Base-by-base conservation (phyloP, 345 rosid species). In the Pseudoturritis turrita region DNA sequence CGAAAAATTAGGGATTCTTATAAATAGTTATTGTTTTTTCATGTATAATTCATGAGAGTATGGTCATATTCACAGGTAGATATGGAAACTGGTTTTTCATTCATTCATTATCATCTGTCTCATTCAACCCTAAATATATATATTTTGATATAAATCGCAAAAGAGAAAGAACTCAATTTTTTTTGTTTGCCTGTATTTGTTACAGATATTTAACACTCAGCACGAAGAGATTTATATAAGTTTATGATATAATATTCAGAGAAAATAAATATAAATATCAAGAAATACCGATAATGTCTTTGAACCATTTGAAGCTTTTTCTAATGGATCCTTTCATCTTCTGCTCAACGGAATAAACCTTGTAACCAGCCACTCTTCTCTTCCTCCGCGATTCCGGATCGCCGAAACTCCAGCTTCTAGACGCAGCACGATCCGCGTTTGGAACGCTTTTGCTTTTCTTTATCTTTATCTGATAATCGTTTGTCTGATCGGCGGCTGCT, bases 321-420 rank as follows among this genome's bases (percentile, higher is more conserved):
- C 85, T 84, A 6, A 95, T 45, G 68, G 97, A 88, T 22, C 93
- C 96, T 49, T 89, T 95, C 92, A 91, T 84, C 78, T 89, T 95
- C 18, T 93, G 96, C 73, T 95, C 96, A 46, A 91, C 88, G 7
- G 91, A 56, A 67, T 95, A 91, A 14, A 79, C 92, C 50, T 88
- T 91, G 78, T 95, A 91, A 57, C 91, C 70, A 15, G 93, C 96
- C 46, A 95, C 97, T 84, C 96, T 85, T 72, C 80, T 89, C 82
- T 89, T 95, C 92, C 99, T 95, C 62, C 89, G 86, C 29, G 88
- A 52, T 79, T 95, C 99, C 4, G 96, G 93, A 76, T 94, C 97
- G 35, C 58, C 81, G 36, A 95, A 82, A 74, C 87, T 82, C 99
- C 96, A 95, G 77, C 77, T 77, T 59, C 77, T 65, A 6, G 80